Evolutionary conservation across 2,329 filamentous ascomycete genomes (phyloP).

Genomic region (Botryotinia globosa): DNA sequence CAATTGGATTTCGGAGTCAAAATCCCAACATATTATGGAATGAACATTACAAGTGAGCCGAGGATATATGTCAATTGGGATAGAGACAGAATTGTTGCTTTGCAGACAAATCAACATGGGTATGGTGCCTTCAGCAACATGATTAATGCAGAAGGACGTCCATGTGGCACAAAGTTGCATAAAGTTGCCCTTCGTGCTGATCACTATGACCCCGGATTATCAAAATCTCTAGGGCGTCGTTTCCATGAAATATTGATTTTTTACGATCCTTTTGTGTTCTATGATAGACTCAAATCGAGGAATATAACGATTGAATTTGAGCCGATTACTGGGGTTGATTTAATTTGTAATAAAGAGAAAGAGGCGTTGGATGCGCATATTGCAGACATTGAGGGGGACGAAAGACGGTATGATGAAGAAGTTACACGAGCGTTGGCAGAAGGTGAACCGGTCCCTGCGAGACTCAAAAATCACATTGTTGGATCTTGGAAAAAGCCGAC

Average conservation of each 20-base stretch:
- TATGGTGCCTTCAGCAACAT: neutral
- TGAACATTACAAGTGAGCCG: neutral
- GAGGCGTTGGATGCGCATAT: neutral
- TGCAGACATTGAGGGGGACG: neutral
- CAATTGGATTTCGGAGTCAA: neutral
- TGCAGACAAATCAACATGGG: neutral
- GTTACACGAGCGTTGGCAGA: neutral
- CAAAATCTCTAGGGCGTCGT: neutral
- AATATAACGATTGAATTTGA: neutral
- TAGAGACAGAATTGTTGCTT: neutral
- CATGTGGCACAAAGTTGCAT: neutral
- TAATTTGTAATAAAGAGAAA: neutral
- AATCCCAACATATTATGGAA: neutral
- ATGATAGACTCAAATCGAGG: neutral
- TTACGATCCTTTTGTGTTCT: neutral
- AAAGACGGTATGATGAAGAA: neutral
- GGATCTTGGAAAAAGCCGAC: neutral
- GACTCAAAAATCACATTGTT: neutral
- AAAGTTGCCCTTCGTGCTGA: neutral
- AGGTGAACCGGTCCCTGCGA: too few relatives aligned
- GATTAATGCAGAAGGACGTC: neutral
- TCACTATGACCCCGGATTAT: neutral
- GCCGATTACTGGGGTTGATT: neutral
- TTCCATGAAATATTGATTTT: neutral
- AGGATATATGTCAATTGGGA: neutral